phyloP scores from a whole-genome alignment of 495 filamentous ascomycete genomes.

The Aspergillus leporis region DNA sequence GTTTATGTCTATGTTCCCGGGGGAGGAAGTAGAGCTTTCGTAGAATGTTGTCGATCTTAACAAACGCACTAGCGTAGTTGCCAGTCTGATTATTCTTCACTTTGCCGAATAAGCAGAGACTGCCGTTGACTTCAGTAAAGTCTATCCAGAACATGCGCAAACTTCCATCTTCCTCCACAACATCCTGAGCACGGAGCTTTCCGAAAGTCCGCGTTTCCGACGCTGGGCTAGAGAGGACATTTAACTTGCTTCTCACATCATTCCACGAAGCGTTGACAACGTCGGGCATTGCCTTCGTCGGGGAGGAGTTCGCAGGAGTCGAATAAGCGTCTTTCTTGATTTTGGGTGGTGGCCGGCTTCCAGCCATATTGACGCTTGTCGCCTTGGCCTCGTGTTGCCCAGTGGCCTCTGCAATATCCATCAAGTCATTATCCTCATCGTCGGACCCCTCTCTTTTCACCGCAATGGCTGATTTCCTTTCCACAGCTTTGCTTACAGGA shows the following conservation, averaged over 20 bases:
- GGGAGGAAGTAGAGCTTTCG: slow-evolving; percentile 93
- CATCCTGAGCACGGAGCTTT: slow-evolving; percentile 77
- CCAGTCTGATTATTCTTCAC: slow-evolving; percentile 85
- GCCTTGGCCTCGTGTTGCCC: slow-evolving; percentile 61
- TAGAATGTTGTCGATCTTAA: slow-evolving; percentile 93
- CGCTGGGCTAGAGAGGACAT: slow-evolving; percentile 74
- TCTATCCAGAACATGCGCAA: slow-evolving; percentile 96
- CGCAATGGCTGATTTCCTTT: slow-evolving; percentile 62
- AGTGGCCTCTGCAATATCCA: slow-evolving; percentile 80
- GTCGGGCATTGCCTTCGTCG: slow-evolving; percentile 57
- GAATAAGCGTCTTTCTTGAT: slow-evolving; percentile 65
- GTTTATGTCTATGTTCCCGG: slow-evolving; percentile 63
- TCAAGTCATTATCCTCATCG: slow-evolving; percentile 76
- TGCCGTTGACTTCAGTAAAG: slow-evolving; percentile 91
- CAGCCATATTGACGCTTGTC: slow-evolving; percentile 81
- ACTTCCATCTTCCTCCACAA: slow-evolving; percentile 86
- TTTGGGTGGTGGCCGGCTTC: slow-evolving; percentile 77
- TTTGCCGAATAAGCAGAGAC: slow-evolving; percentile 92
- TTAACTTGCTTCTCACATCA: slow-evolving; percentile 79
- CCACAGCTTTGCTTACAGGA: slow-evolving; percentile 75
- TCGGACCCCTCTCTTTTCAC: slow-evolving; percentile 67
- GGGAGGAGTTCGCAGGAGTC: slow-evolving; percentile 75
- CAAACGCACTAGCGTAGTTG: slow-evolving; percentile 83
- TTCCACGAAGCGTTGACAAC: slow-evolving; percentile 88
- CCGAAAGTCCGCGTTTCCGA: slow-evolving; percentile 64